These are phyloP conservation scores for Misopates orontium DNA, from an alignment of 257 asterid genomes.

Conservation along the genomic window DNA sequence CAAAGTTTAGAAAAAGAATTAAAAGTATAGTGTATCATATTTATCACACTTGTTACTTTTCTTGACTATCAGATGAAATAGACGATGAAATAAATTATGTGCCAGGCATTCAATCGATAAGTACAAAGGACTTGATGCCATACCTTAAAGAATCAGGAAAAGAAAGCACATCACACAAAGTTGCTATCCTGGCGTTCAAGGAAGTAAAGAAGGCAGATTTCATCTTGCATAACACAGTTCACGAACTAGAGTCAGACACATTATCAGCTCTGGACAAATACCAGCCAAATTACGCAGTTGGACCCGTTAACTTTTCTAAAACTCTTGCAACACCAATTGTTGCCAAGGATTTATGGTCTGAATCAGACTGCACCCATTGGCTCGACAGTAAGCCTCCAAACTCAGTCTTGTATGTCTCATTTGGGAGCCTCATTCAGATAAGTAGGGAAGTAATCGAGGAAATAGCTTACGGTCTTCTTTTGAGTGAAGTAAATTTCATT, in stretches of 20 bases:
- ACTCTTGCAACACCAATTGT: slow-evolving; percentile 1
- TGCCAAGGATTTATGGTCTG: slow-evolving; percentile 34
- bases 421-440: slow-evolving; percentile 37
- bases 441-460: slow-evolving; percentile 28
- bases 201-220: slow-evolving; percentile 52
- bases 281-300: slow-evolving; percentile 49
- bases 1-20: too few species aligned
- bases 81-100: slow-evolving; percentile 51
- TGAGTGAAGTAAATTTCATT: slow-evolving; percentile 38
- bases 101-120: slow-evolving; percentile 59
- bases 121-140: slow-evolving; percentile 49
- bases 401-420: slow-evolving; percentile 38
- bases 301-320: slow-evolving; percentile 42
- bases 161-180: slow-evolving; percentile 16
- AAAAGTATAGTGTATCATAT: too few species aligned
- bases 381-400: slow-evolving; percentile 32
- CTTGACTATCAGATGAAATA: slow-evolving; percentile 29
- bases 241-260: slow-evolving; percentile 50
- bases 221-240: slow-evolving; percentile 55
- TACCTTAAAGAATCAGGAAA: slow-evolving; percentile 33
- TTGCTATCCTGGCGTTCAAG: not conserved
- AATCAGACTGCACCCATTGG: slow-evolving; percentile 37
- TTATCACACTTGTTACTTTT: not conserved
- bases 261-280: slow-evolving; percentile 37
- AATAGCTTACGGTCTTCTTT: slow-evolving; percentile 39